A percentile compares a stretch with the other conserved stretches of the same genome.
These are phyloP conservation scores for Jatropha podagrica DNA, from an alignment of 441 rosid genomes.

Conservation along the genomic window DNA sequence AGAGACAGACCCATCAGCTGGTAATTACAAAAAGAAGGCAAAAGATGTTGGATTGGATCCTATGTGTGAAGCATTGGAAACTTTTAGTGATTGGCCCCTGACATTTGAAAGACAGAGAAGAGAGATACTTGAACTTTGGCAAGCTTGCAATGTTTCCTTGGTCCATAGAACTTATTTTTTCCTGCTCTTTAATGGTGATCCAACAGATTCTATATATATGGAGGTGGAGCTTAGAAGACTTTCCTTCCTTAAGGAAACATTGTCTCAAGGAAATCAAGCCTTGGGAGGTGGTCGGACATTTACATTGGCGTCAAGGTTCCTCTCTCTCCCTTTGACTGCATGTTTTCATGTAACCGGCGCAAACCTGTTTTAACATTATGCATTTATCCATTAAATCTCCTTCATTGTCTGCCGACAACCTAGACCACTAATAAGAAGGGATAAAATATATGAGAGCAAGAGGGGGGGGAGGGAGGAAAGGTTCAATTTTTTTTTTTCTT, in stretches of 20 bases:
- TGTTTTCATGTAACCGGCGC: neutral
- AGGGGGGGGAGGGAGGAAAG: neutral
- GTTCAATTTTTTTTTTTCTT: neutral
- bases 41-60: constrained; percentile 71
- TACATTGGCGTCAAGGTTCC: constrained; percentile 72
- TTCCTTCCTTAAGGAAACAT: constrained; percentile 70
- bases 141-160: constrained; percentile 72
- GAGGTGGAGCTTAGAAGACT: constrained; percentile 91
- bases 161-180: constrained; percentile 94
- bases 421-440: neutral
- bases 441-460: neutral
- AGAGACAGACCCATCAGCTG: constrained; percentile 35
- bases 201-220: constrained; percentile 72
- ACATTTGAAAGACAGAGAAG: constrained; percentile 59
- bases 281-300: constrained; percentile 49
- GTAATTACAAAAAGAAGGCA: constrained; percentile 38
- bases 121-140: constrained; percentile 74
- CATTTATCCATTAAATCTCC: neutral
- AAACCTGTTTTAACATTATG: neutral
- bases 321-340: constrained; percentile 10
- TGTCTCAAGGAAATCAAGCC: constrained; percentile 53
- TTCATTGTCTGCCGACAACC: neutral
- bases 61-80: constrained; percentile 42
- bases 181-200: constrained; percentile 83
- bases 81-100: constrained; percentile 46